These are phyloP conservation scores for Astrephomene gubernaculifera DNA, from an alignment of 139 green algal species.

Conservation along the genomic window DNA sequence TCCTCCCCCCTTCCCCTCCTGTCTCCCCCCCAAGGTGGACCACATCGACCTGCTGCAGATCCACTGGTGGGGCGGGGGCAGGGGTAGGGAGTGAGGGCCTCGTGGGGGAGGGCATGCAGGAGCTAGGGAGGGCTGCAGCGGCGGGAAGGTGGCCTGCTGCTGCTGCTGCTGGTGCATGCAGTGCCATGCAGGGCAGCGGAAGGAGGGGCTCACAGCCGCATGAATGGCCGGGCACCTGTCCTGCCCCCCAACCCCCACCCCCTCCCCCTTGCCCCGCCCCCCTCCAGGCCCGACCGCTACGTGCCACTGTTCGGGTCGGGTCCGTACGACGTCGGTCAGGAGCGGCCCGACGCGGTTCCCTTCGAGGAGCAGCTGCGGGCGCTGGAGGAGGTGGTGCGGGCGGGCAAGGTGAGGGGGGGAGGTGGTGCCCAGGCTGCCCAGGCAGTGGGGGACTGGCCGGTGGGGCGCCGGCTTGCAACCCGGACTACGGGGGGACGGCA, in stretches of 20 bases:
- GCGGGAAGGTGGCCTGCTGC: background rate
- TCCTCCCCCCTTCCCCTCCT: background rate
- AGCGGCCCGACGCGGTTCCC: conserved; percentile 69
- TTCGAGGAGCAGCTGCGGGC: conserved; percentile 92
- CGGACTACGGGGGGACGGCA: background rate
- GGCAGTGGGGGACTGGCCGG: too few relatives aligned
- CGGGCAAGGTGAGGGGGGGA: conserved; percentile 96
- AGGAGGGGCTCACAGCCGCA: background rate
- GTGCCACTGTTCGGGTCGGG: conserved; percentile 89
- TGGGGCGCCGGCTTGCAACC: background rate
- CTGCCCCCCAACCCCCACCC: background rate
- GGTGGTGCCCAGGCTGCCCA: too few relatives aligned
- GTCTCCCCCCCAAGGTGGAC: conserved; percentile 67
- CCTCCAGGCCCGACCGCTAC: conserved; percentile 73
- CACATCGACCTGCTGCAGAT: conserved; percentile 94
- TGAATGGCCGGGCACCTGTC: background rate
- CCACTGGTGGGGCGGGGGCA: conserved; percentile 63
- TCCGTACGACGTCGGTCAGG: conserved; percentile 41
- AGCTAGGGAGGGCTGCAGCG: too few relatives aligned
- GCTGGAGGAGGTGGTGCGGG: conserved; percentile 83
- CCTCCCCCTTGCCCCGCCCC: background rate
- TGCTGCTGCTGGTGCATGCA: background rate
- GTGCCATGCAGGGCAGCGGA: background rate
- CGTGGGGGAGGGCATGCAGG: too few relatives aligned
- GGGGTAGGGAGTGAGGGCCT: background rate